Conservation (phyloP, 169 alveolate genomes). For the Eimeria zaria region DNA sequence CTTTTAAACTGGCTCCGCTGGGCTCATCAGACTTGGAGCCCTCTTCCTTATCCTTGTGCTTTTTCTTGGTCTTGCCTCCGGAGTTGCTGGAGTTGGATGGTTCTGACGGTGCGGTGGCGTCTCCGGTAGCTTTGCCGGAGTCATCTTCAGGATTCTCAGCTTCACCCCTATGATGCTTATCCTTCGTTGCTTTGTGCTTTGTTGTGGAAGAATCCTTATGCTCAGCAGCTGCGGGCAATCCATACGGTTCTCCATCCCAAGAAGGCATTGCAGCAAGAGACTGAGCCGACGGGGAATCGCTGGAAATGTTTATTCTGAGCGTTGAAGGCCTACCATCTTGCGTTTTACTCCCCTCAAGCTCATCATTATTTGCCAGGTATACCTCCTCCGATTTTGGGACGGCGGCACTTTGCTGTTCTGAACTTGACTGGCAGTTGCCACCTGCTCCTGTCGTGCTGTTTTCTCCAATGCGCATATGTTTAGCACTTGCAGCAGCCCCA, state of each 20-base stretch:
- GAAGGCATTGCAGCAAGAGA: not conserved
- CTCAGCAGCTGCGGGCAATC: not conserved
- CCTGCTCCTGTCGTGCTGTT: not conserved
- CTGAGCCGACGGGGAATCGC: not conserved
- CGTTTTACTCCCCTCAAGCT: not conserved
- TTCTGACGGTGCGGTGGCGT: not conserved
- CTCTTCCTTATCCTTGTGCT: constrained; percentile 45
- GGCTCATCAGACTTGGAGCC: not conserved
- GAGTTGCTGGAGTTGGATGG: not conserved
- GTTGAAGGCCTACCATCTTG: not conserved
- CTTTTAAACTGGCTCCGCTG: not conserved
- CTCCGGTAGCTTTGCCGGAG: not conserved
- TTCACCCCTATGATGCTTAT: not conserved
- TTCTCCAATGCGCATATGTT: not conserved
- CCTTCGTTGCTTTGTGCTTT: not conserved
- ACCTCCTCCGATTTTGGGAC: not conserved
- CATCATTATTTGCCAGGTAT: not conserved
- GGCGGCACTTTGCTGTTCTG: not conserved
- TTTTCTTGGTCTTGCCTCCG: constrained; percentile 23
- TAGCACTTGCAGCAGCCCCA: not conserved
- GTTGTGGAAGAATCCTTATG: not conserved
- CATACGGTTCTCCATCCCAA: not conserved
- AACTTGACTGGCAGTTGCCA: not conserved
- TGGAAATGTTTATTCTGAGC: not conserved
- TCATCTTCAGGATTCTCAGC: not conserved